A percentile compares a stretch with the other conserved stretches of the same genome.
These are phyloP conservation scores for Xanthoceras sorbifolium DNA, from an alignment of 345 rosid species.

Conservation along the genomic window DNA sequence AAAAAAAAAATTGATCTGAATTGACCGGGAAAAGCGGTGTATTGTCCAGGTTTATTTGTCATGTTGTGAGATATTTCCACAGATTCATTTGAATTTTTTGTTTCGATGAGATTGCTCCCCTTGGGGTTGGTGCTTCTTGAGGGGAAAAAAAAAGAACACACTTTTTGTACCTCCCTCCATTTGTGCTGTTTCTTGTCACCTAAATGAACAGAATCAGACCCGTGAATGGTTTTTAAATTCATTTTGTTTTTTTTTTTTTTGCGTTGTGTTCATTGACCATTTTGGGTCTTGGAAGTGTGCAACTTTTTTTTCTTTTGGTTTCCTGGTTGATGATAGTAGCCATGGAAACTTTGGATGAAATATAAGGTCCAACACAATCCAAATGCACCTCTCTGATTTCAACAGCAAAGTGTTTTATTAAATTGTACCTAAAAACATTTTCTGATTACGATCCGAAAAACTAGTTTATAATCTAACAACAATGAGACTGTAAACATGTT, in stretches of 20 bases:
- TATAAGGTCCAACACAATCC: too few relatives aligned
- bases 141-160: neutral
- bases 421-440: too few relatives aligned
- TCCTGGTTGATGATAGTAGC: neutral
- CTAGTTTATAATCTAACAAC: neutral
- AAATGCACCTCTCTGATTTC: too few relatives aligned
- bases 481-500: too few relatives aligned
- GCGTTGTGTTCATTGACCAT: neutral
- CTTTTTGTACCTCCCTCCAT: slow-evolving; percentile 5
- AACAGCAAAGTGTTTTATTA: too few relatives aligned
- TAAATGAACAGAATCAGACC: slow-evolving; percentile 44
- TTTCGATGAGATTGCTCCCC: slow-evolving; percentile 12
- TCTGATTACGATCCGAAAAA: too few relatives aligned
- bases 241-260: too few relatives aligned
- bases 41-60: neutral
- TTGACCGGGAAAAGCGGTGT: slow-evolving; percentile 10
- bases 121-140: neutral
- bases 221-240: slow-evolving; percentile 33
- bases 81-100: neutral
- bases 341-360: neutral
- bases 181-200: slow-evolving; percentile 21
- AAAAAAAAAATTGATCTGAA: neutral
- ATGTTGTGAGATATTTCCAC: neutral
- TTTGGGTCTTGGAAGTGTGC: slow-evolving; percentile 7
- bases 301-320: neutral